These are phyloP conservation scores for Rhodotorula sp. DNA, from an alignment of 1,284 basidiomycete species.

Conservation along the genomic window DNA sequence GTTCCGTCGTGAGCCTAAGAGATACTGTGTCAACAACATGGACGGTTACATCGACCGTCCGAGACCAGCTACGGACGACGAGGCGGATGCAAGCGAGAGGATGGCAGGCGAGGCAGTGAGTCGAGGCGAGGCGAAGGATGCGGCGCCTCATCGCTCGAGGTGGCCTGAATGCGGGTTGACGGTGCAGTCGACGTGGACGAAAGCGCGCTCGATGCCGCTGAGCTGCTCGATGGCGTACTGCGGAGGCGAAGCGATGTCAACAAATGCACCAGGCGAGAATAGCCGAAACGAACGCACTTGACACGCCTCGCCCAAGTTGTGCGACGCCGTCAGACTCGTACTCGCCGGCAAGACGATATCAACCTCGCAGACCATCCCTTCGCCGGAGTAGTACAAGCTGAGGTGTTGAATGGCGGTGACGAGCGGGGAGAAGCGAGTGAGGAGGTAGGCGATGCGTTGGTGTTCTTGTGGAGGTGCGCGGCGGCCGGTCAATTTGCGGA, in stretches of 20 bases:
- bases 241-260: constrained; percentile 28
- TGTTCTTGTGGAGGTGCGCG: constrained; percentile 43
- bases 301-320: constrained; percentile 48
- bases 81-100: background rate
- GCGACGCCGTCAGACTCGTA: constrained; percentile 51
- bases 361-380: constrained; percentile 44
- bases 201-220: constrained; percentile 52
- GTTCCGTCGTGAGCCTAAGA: no score
- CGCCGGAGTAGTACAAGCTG: constrained; percentile 44
- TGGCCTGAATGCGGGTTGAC: constrained; percentile 13
- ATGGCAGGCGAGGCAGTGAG: background rate
- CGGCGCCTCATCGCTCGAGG: constrained; percentile 2
- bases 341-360: constrained; percentile 51
- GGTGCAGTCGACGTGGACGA: constrained; percentile 42
- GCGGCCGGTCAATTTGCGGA: constrained; percentile 48
- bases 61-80: no score
- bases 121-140: background rate
- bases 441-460: constrained; percentile 53
- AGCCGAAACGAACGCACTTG: constrained; percentile 44
- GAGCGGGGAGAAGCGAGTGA: constrained; percentile 48
- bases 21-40: no score
- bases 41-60: no score
- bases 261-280: constrained; percentile 48
- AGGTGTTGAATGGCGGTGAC: constrained; percentile 44
- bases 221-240: constrained; percentile 46